A percentile compares a stretch with the other conserved stretches of the same genome.
phyloP scores from a whole-genome alignment of 2,329 filamentous ascomycete genomes.

The Penicillium digitatum region DNA sequence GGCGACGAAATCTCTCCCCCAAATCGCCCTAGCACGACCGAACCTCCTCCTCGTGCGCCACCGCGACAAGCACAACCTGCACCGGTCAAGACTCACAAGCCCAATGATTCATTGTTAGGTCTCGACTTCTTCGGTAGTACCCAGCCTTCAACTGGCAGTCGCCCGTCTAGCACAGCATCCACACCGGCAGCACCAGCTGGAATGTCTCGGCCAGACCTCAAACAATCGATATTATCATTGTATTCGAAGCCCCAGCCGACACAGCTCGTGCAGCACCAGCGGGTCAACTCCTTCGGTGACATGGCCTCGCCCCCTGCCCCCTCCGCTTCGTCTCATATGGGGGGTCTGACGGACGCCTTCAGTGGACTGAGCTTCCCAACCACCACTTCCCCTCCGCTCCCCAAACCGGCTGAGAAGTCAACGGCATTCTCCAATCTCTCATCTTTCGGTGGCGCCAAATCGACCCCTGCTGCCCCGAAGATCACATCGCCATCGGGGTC shows the following conservation, averaged over 20 bases:
- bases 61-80: slow-evolving; percentile 60
- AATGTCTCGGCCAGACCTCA: slow-evolving; percentile 83
- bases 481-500: slow-evolving; percentile 49
- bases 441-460: slow-evolving; percentile 50
- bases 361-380: slow-evolving; percentile 62
- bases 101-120: slow-evolving; percentile 79
- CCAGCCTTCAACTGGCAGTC: slow-evolving; percentile 62
- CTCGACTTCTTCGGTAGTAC: slow-evolving; percentile 83
- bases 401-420: slow-evolving; percentile 49
- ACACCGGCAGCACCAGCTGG: slow-evolving; percentile 54
- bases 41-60: slow-evolving; percentile 62
- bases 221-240: slow-evolving; percentile 93
- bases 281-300: slow-evolving; percentile 63
- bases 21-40: slow-evolving; percentile 67
- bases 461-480: slow-evolving; percentile 45
- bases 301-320: slow-evolving; percentile 54
- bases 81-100: slow-evolving; percentile 59
- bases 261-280: slow-evolving; percentile 49
- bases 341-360: slow-evolving; percentile 78
- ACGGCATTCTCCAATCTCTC: slow-evolving; percentile 62
- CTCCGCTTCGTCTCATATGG: slow-evolving; percentile 40
- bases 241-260: slow-evolving; percentile 77
- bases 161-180: slow-evolving; percentile 76
- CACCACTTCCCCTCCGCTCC: slow-evolving; percentile 38
- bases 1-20: slow-evolving; percentile 67